Evolutionary conservation across 306 rosid species (phyloP).

Genomic region (Rosa persica): DNA sequence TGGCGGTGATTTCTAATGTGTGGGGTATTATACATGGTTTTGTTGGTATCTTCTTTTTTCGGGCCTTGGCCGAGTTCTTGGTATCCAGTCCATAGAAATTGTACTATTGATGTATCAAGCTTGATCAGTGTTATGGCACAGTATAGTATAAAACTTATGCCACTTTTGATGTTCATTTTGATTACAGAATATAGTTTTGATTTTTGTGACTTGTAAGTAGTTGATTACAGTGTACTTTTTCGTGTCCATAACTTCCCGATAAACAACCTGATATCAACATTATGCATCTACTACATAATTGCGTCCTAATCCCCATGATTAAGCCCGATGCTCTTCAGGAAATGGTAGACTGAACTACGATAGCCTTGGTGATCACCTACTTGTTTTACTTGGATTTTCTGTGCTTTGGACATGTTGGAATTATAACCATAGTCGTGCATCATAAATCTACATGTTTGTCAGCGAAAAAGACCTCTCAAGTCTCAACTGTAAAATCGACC

Average conservation of each 20-base stretch:
- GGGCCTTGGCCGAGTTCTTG: neutral
- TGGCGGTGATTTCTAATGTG: slow-evolving; percentile 16
- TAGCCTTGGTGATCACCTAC: no score
- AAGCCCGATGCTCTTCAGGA: neutral
- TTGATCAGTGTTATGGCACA: slow-evolving; percentile 29
- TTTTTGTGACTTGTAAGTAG: neutral
- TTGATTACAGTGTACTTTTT: neutral
- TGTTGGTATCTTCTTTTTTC: slow-evolving; percentile 16
- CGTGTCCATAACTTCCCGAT: neutral
- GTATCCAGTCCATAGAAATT: slow-evolving; percentile 35
- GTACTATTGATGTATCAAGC: slow-evolving; percentile 52
- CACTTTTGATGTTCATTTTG: slow-evolving; percentile 26
- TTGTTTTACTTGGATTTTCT: no score
- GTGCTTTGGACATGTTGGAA: no score
- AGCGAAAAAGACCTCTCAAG: neutral
- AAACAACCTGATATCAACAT: neutral
- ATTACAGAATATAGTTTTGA: neutral
- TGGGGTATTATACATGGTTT: slow-evolving; percentile 23
- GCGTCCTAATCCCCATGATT: no score
- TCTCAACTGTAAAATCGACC: neutral
- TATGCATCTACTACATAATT: neutral
- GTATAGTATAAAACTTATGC: slow-evolving; percentile 33
- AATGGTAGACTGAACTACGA: no score
- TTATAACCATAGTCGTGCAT: no score
- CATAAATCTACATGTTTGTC: neutral